Base-by-base conservation (phyloP, 2,329 filamentous ascomycete species). In the Catunica adiposa region DNA sequence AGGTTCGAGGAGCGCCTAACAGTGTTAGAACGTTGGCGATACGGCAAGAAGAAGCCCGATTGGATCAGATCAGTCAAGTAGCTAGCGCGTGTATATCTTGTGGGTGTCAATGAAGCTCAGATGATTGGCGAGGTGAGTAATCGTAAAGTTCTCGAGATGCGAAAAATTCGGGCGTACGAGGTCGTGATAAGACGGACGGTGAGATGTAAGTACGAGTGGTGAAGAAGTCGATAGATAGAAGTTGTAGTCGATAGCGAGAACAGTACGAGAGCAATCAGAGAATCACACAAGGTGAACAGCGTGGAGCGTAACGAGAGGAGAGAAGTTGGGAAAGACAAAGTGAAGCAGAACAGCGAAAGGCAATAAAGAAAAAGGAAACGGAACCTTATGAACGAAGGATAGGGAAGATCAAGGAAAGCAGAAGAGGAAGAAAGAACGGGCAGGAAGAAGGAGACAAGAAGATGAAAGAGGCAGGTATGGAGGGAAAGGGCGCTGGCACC, bases 241-340 rank as follows among this genome's bases (percentile, higher is more conserved):
- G 37, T 34, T 3, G 52, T 14, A 51, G 34, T 63, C 65, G 64
- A 64, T 63, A 63, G 61, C 59, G 63, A 62, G 63, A 63, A 63
- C 61, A 65, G 64, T 59, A 62, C 58, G 62, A 64, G 62, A 64
- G 63, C 59, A 61, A 58, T 62, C 61, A 62, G 62, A 66, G 65
- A 58, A 34, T 37, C 38, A 55, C 54, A 54, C 53, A 53, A 50
- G 42, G 60, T 59, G 59, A 60, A 60, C 53, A 56, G 56, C 59
- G 61, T 58, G 60, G 59, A 61, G 59, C 56, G 59, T 54, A 55
- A 57, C 60, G 59, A 59, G 57, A 61, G 62, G 57, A 53, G 60
- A 58, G 55, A 58, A 58, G 59, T 56, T 51, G 47, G 60, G 58
- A 57, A 56, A 60, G 59, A 38, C 59, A 61, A 55, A 51, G 38